Conservation (phyloP, 169 alveolate genomes). For the Plasmodium inui region DNA sequence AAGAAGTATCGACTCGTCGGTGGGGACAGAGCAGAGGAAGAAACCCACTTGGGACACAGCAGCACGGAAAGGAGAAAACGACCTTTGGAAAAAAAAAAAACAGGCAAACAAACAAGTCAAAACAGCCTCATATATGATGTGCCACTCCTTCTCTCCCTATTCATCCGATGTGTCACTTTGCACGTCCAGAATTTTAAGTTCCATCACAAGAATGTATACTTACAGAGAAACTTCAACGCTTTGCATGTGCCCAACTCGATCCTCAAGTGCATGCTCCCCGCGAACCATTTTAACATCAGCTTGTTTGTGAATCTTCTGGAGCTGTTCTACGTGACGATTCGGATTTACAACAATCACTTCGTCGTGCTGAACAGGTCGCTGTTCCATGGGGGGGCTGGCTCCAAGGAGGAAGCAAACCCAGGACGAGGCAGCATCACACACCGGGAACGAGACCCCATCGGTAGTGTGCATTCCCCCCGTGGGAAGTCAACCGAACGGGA, state of each 20-base stretch:
- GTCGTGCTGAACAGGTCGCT: background rate
- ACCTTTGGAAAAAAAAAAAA: background rate
- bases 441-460: background rate
- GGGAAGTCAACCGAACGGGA: background rate
- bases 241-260: conserved; percentile 38
- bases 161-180: conserved; percentile 6
- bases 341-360: conserved; percentile 49
- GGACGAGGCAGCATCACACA: background rate
- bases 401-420: background rate
- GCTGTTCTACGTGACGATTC: conserved; percentile 22
- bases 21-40: background rate
- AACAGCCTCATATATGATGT: background rate
- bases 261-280: conserved; percentile 2
- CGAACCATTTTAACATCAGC: conserved; percentile 36
- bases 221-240: conserved; percentile 21
- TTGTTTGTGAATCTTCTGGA: conserved; percentile 40
- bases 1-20: background rate
- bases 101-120: background rate
- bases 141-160: conserved; percentile 44
- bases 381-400: background rate
- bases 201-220: conserved; percentile 2
- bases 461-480: background rate
- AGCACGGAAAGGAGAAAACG: background rate
- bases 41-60: background rate
- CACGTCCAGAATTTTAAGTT: conserved; percentile 50